Base-by-base conservation (phyloP, 2,329 filamentous ascomycete genomes). In the Diaporthe longicolla region DNA sequence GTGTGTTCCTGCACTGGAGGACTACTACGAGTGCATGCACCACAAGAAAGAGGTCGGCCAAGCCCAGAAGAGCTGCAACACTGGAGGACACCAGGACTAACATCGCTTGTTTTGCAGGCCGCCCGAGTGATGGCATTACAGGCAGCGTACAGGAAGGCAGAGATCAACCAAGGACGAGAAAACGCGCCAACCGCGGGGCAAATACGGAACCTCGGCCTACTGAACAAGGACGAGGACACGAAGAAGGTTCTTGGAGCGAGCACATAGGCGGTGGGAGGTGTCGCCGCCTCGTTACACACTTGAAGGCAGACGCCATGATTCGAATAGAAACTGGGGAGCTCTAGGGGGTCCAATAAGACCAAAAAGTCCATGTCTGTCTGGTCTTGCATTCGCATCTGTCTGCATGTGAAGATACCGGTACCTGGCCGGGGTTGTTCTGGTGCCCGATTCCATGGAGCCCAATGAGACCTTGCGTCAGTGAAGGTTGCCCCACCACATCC, bases 21-120 rank as follows among this genome's bases (percentile, higher is more conserved):
- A 99, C 83, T 99, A 99, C 88, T 97, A 98, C 84, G 97, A 99
- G 87, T 99, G 97, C 85, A 87, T 99, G 82, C 97, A 99, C 84
- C 97, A 99, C 89, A 95, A 93, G 89, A 99, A 99, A 88, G 97
- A 99, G 94, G 97, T 98, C 58, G 76, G 82, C 75, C 35, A n/a
- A 37, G 69, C 70, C 55, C 43, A 48, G 35, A 71, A 52, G 4
- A 26, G 26, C 35, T 32, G 24, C 43, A 7, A 43, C n/a, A n/a
- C 19, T 0, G 21, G 29, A 37, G 45, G 37, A 40, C 35, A 7
- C n/a, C 29, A 54, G n/a, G 58, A 48, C 74, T 75, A 69, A 75
- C 66, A 26, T 21, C 10, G 32, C 11, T 29, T 58, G 15, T 26
- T 65, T 24, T 29, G 79, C 80, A 97, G 96, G 93, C 92, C 80